These are phyloP conservation scores for Nepenthes alata DNA, from an alignment of 179 eudicot genomes.

Conservation along the genomic window DNA sequence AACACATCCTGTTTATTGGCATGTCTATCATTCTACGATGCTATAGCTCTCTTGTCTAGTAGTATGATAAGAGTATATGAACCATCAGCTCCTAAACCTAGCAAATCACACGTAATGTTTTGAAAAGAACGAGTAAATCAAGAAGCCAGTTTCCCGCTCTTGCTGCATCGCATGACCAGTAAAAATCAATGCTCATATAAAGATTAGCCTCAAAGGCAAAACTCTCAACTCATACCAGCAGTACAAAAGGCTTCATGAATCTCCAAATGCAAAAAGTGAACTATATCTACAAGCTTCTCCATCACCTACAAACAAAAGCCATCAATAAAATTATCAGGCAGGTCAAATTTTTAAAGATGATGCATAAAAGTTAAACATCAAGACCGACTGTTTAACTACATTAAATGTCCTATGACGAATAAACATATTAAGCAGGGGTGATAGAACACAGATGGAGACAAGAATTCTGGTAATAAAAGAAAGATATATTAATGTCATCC, in stretches of 20 bases:
- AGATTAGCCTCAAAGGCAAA: constrained; percentile 1
- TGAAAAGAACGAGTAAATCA: background rate
- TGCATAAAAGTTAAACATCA: background rate
- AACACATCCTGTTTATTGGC: too few species aligned
- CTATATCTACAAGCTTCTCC: constrained; percentile 97
- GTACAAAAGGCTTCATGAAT: constrained; percentile 74
- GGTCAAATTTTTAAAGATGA: background rate
- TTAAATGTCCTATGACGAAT: too few species aligned
- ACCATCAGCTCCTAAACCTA: too few species aligned
- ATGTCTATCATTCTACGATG: too few species aligned
- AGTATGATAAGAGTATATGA: too few species aligned
- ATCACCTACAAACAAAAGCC: constrained; percentile 46
- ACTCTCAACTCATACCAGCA: constrained; percentile 48
- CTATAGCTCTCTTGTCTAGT: too few species aligned
- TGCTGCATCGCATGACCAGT: too few species aligned
- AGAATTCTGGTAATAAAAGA: too few species aligned
- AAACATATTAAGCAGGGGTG: too few species aligned
- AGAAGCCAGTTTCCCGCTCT: background rate
- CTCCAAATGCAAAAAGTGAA: constrained; percentile 75
- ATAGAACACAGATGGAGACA: too few species aligned
- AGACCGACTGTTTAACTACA: background rate
- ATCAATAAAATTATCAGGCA: background rate
- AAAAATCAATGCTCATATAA: background rate
- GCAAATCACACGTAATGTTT: too few species aligned
- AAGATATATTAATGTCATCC: too few species aligned